Evolutionary conservation across 805 yeast species (phyloP), one percentile per base, ranked within the genome.

Genomic region (Starmerella scarabaei): DNA sequence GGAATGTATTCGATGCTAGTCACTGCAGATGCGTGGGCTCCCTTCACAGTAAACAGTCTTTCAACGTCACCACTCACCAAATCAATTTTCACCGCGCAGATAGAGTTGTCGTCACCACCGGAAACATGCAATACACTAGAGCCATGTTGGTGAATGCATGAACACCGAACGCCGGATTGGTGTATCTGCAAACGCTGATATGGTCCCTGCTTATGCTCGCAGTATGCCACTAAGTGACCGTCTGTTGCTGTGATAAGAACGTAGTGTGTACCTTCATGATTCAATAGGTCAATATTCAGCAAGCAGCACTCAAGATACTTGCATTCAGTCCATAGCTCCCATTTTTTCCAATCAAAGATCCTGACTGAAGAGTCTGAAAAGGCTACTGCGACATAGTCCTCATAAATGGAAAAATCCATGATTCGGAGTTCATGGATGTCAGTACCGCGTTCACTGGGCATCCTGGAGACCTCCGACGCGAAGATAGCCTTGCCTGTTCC

Each of bases 51-150:
- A 21, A 71, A 53, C 3, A 55, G 37, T 1, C 51, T 47, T 5
- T 34, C 35, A 4, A 50, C 39, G 2, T 39, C 35, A 1, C 11
- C 21, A 14, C 16, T 15, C 12, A 26, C 26, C 8, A 62, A 36
- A 1, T 58, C 42, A 24, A 79, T 47, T 14, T 52, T 43, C 1
- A 67, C 58, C 1, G 71, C 54, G 1, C 65, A 69, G 3, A 80
- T 53, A 0, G 84, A 80, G 59, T 88, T 86, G 53, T 91, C 98
- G 55, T 91, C 98, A 40, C 98, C 97, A 24, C 95, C 96, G 1
- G 94, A 74, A 4, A 75, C 62, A 4, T 81, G 57, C 18, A 61
- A 38, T 40, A 40, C 29, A 3, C 36, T 43, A 6, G 30, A 27
- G 1, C 38, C 35, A 31, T 36, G 41, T 11, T 58, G 37, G 2